Evolutionary conservation across 2,329 filamentous ascomycete species (phyloP).

Genomic region (Pochonia chlamydosporia): DNA sequence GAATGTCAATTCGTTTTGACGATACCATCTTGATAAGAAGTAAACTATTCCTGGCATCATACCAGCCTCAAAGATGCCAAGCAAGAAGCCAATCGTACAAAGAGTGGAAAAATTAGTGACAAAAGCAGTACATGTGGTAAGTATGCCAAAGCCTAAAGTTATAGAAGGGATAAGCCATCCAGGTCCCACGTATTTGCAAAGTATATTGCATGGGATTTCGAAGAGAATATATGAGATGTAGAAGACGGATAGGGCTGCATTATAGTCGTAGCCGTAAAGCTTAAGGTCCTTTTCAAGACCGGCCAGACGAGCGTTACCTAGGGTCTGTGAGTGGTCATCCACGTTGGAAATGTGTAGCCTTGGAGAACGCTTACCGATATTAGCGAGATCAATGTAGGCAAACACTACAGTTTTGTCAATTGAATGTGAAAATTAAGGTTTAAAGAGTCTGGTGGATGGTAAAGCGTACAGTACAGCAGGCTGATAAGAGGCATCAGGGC

Average conservation of each 20-base stretch:
- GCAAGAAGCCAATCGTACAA: constrained; percentile 52
- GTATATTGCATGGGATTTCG: constrained; percentile 56
- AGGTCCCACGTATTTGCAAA: constrained; percentile 59
- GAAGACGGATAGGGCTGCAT: constrained; percentile 54
- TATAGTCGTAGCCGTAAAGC: constrained; percentile 55
- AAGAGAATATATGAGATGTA: constrained; percentile 62
- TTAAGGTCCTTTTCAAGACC: constrained; percentile 49
- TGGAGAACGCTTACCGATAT: constrained; percentile 46
- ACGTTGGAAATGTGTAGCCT: neutral
- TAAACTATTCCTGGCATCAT: constrained; percentile 63
- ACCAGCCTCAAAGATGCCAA: constrained; percentile 58
- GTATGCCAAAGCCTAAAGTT: constrained; percentile 52
- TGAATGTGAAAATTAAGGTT: neutral
- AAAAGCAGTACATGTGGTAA: constrained; percentile 56
- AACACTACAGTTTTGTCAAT: constrained; percentile 10
- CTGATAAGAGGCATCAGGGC: constrained; percentile 58
- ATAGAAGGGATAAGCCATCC: constrained; percentile 58
- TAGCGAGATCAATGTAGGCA: constrained; percentile 58
- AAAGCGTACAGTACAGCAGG: constrained; percentile 47
- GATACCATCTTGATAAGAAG: constrained; percentile 59
- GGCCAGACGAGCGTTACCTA: constrained; percentile 53
- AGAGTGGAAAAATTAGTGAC: constrained; percentile 41
- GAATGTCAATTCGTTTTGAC: constrained; percentile 56
- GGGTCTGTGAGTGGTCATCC: neutral
- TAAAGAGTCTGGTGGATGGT: neutral